A percentile compares a stretch with the other conserved stretches of the same genome.
Evolutionary conservation across 2,329 filamentous ascomycete species (phyloP).

Genomic region (Penicillium sp.): DNA sequence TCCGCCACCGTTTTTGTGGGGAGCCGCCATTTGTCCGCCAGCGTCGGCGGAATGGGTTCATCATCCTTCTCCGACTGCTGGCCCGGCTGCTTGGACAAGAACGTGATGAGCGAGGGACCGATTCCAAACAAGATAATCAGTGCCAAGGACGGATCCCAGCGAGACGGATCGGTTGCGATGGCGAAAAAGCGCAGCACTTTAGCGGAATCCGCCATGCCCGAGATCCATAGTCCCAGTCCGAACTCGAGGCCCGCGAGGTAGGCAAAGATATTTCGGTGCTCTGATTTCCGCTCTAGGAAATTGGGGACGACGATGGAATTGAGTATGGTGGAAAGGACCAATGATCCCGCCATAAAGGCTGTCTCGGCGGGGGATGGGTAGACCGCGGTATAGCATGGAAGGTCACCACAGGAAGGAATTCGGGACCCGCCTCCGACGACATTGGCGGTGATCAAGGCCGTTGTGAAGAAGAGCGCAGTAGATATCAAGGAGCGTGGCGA

Average conservation of each 20-base stretch:
- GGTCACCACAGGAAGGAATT: constrained; percentile 36
- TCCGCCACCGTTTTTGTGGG: constrained; percentile 43
- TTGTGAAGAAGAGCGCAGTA: constrained; percentile 41
- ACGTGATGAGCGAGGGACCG: constrained; percentile 40
- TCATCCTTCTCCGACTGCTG: constrained; percentile 20
- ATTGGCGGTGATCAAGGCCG: constrained; percentile 41
- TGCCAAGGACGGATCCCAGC: constrained; percentile 47
- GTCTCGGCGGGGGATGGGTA: constrained; percentile 37
- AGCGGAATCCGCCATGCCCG: constrained; percentile 46
- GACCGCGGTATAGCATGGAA: constrained; percentile 44
- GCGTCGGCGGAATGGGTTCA: constrained; percentile 31
- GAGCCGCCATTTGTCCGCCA: constrained; percentile 39
- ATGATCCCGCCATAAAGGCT: constrained; percentile 30
- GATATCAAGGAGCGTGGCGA: constrained; percentile 47
- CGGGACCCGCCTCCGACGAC: constrained; percentile 28
- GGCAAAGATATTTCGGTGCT: constrained; percentile 34
- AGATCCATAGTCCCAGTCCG: constrained; percentile 47
- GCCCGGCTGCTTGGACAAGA: constrained; percentile 26
- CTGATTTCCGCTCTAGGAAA: constrained; percentile 23
- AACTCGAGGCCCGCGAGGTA: constrained; percentile 47
- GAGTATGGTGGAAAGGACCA: constrained; percentile 24
- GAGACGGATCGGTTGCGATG: constrained; percentile 37
- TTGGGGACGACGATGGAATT: constrained; percentile 33
- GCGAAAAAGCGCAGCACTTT: constrained; percentile 49
- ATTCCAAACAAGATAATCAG: constrained; percentile 48